phyloP scores from a whole-genome alignment of 441 rosid genomes.

The Rhodomyrtus psidioides region DNA sequence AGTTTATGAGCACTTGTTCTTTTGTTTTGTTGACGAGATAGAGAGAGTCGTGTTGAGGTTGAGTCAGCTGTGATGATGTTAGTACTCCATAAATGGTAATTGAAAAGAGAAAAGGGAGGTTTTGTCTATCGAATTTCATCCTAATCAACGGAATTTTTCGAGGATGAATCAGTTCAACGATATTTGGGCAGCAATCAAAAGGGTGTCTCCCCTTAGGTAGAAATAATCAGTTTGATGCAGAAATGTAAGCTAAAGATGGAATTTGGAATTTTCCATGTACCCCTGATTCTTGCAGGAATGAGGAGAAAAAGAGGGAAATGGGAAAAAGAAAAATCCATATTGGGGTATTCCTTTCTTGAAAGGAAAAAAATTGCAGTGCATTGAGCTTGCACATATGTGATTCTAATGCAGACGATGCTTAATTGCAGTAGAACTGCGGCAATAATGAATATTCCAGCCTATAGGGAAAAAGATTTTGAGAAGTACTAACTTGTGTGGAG shows the following conservation, averaged over 20 bases:
- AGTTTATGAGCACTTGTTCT: background rate
- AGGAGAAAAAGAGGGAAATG: background rate
- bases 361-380: background rate
- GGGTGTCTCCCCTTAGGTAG: background rate
- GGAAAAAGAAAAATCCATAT: background rate
- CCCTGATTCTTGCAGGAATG: background rate
- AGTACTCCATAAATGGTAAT: background rate
- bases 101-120: background rate
- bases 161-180: background rate
- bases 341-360: background rate
- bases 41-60: background rate
- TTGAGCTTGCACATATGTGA: background rate
- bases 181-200: background rate
- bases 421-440: background rate
- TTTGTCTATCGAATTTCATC: background rate
- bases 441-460: background rate
- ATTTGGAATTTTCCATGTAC: background rate
- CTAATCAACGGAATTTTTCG: rapidly evolving
- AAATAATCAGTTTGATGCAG: background rate
- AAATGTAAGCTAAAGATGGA: background rate
- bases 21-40: background rate
- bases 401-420: background rate
- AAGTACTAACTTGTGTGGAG: background rate
- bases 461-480: background rate
- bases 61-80: background rate